Base-by-base conservation (phyloP, 1,284 basidiomycete species). In the Pseudozyma thailandica region DNA sequence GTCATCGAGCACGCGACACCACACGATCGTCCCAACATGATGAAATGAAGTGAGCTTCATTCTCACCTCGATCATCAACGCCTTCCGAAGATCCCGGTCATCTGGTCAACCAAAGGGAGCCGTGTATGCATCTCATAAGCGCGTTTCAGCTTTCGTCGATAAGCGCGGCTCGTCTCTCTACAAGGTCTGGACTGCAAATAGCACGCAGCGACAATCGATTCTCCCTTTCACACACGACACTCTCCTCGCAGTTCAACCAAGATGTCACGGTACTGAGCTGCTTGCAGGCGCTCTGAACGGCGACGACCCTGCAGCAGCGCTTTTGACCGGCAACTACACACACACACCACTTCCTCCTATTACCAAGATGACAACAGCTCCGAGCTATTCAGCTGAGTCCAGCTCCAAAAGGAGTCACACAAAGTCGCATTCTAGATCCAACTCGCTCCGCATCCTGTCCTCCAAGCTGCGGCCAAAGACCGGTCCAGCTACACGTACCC, bases 381-480 rank as follows among this genome's bases (percentile, higher is more conserved):
- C 16, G 3, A n/a, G 21, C 9, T 10, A 18, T 9, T n/a, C 39
- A 18, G 31, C 37, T 8, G 31, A 23, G 9, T 48, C 45, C 25
- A 33, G 28, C 10, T 9, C 12, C 39, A 44, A 28, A 31, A 48
- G 54, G 13, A 42, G 38, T 20, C 62, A 65, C 28, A 18, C 43
- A 10, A 65, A 52, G 21, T n/a, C 52, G 4, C 51, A 21, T 2
- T 60, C 56, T 2, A 49, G 63, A 18, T 60, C 63, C 21, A 4
- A 41, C 6, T 66, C 63, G 1, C 57, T 60, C n/a, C 57, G 63
- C 28, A 53, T 23, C 12, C 33, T 66, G 2, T 49, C 63, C 16
- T 25, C 49, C 10, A 51, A 41, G 16, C 39, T 66, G 8, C 57
- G 57, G 16, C 52, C 63, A 1, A 66, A 60, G 41, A 60, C 57